Evolutionary conservation across 2,329 filamentous ascomycete genomes (phyloP).

Genomic region (Ploettnerulaceae sp.): DNA sequence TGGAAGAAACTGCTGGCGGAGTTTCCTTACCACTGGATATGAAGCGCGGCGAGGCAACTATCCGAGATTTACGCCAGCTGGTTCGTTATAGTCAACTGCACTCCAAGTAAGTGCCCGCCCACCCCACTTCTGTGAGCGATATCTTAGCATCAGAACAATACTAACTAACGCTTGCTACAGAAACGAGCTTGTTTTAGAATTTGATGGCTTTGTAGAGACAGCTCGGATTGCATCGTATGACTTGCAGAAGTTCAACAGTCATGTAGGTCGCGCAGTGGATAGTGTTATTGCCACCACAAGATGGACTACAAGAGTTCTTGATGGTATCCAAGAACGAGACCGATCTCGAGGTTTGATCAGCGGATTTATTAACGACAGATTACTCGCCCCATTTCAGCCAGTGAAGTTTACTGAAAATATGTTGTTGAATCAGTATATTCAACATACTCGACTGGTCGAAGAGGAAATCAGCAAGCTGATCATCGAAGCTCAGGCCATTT

Average conservation of each 20-base stretch:
- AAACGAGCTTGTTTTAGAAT: slow-evolving; percentile 68
- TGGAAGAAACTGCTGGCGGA: slow-evolving; percentile 61
- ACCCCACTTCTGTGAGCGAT: neutral
- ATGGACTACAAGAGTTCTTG: slow-evolving; percentile 58
- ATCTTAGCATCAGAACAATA: neutral
- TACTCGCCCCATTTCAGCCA: slow-evolving; percentile 58
- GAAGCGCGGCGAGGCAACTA: slow-evolving; percentile 69
- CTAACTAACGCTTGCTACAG: slow-evolving; percentile 32
- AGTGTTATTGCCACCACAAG: slow-evolving; percentile 69
- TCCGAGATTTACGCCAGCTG: slow-evolving; percentile 68
- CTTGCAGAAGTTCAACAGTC: slow-evolving; percentile 70
- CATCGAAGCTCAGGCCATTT: slow-evolving; percentile 62
- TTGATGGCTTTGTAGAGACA: slow-evolving; percentile 69
- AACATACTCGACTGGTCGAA: slow-evolving; percentile 65
- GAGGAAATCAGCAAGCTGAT: slow-evolving; percentile 66
- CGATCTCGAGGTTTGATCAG: slow-evolving; percentile 34
- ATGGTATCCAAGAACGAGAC: slow-evolving; percentile 31
- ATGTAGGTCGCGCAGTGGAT: slow-evolving; percentile 69
- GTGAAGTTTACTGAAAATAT: slow-evolving; percentile 54
- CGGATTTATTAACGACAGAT: slow-evolving; percentile 41
- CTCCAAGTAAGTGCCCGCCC: slow-evolving; percentile 37
- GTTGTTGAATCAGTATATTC: slow-evolving; percentile 69
- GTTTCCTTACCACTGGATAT: slow-evolving; percentile 70
- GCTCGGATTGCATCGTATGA: slow-evolving; percentile 60
- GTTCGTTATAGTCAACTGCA: slow-evolving; percentile 66